phyloP scores from a whole-genome alignment of 805 yeast genomes.

The Priceomyces melissophilus region DNA sequence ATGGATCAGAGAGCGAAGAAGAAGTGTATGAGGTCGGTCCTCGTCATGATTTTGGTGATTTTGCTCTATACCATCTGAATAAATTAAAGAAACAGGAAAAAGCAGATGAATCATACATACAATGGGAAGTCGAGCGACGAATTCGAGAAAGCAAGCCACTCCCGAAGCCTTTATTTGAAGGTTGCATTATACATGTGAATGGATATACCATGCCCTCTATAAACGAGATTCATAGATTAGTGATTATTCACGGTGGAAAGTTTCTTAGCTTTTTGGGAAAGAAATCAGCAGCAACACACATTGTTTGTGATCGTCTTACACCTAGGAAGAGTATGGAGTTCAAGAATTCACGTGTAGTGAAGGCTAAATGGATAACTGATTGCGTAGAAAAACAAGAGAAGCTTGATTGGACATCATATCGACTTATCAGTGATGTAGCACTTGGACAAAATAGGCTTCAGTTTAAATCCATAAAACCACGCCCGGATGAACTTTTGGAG shows the following conservation, averaged over 20 bases:
- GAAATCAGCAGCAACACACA: constrained; percentile 78
- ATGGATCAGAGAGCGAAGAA: background rate
- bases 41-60: constrained; percentile 58
- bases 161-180: constrained; percentile 47
- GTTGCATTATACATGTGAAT: constrained; percentile 73
- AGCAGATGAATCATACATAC: constrained; percentile 47
- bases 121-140: constrained; percentile 45
- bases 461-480: constrained; percentile 8
- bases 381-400: constrained; percentile 47
- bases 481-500: too few relatives aligned
- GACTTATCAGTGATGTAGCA: constrained; percentile 47
- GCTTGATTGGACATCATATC: constrained; percentile 69
- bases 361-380: constrained; percentile 78
- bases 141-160: constrained; percentile 14
- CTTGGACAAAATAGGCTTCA: constrained; percentile 50
- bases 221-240: constrained; percentile 62
- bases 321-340: constrained; percentile 69
- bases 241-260: constrained; percentile 76
- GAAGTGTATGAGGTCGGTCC: constrained; percentile 6
- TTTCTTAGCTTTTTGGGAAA: constrained; percentile 65
- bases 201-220: constrained; percentile 88
- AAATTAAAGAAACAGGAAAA: constrained; percentile 62
- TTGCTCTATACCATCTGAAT: constrained; percentile 57
- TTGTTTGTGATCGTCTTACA: constrained; percentile 75
- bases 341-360: constrained; percentile 67